Evolutionary conservation across 164 flowering plant genomes (phyloP).

Genomic region (Aristolochia californica): DNA sequence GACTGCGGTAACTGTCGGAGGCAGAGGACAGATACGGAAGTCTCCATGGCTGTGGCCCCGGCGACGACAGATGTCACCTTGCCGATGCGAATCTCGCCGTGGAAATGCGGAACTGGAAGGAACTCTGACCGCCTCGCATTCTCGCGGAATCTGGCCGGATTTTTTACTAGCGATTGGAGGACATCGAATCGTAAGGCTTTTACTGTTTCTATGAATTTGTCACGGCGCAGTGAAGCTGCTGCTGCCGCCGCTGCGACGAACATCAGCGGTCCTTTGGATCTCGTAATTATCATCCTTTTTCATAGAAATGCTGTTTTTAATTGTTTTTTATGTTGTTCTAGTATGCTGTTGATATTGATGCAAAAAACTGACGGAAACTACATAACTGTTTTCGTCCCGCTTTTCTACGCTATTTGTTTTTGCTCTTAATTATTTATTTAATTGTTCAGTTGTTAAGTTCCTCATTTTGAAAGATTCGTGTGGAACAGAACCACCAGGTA

Average conservation of each 20-base stretch:
- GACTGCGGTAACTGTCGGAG: too few relatives aligned
- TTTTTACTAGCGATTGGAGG: neutral
- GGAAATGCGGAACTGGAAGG: constrained; percentile 6
- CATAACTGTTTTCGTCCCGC: too few relatives aligned
- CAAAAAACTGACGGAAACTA: too few relatives aligned
- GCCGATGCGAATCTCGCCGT: constrained; percentile 6
- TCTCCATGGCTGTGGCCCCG: too few relatives aligned
- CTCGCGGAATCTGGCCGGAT: constrained; percentile 5
- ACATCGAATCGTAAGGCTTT: neutral
- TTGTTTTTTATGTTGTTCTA: neutral
- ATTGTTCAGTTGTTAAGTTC: too few relatives aligned
- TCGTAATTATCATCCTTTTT: constrained; percentile 3
- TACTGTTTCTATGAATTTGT: constrained; percentile 14
- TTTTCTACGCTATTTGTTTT: too few relatives aligned
- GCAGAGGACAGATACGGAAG: too few relatives aligned
- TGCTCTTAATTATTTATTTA: too few relatives aligned
- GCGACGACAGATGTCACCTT: constrained; percentile 12
- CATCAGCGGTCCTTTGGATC: constrained; percentile 12
- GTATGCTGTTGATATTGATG: neutral
- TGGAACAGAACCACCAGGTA: too few relatives aligned
- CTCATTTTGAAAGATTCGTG: too few relatives aligned
- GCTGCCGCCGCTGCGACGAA: constrained; percentile 2
- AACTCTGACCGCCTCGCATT: constrained; percentile 8
- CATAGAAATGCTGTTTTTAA: neutral
- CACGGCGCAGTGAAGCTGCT: constrained; percentile 6